Percentiles rank a stretch among this genome's conserved stretches.
Conservation (phyloP, 1,284 basidiomycete species). For the Golubevia sp. region DNA sequence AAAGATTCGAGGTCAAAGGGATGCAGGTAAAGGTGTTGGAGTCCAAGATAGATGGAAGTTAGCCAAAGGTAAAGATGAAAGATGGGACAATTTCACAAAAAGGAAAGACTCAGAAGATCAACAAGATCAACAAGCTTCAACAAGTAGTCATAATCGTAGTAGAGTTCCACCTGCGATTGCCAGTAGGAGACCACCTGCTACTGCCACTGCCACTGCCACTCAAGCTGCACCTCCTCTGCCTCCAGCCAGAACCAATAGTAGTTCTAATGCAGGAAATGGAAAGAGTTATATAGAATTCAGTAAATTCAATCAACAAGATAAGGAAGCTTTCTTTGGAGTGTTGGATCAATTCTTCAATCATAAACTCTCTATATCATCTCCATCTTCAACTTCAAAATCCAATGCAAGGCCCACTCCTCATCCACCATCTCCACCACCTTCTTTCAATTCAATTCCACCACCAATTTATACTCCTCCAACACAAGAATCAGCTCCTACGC, state of each 20-base stretch:
- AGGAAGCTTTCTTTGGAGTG: constrained; percentile 39
- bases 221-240: constrained; percentile 15
- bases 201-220: constrained; percentile 32
- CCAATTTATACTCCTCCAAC: too few species aligned
- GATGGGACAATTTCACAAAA: constrained; percentile 20
- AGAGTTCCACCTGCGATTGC: constrained; percentile 21
- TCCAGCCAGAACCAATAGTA: neutral
- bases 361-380: neutral
- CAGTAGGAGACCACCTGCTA: constrained; percentile 16
- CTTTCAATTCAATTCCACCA: too few species aligned
- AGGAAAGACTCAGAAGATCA: constrained; percentile 24
- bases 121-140: constrained; percentile 10
- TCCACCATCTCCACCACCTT: too few species aligned
- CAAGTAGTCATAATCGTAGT: neutral
- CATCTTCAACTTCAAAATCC: too few species aligned
- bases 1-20: constrained; percentile 25
- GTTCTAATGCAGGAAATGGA: constrained; percentile 1
- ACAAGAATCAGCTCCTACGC: too few species aligned
- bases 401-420: too few species aligned
- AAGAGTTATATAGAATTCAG: constrained; percentile 34
- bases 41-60: constrained; percentile 7
- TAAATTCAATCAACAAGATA: constrained; percentile 36
- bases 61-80: constrained; percentile 26
- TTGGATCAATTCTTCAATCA: constrained; percentile 30
- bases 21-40: constrained; percentile 18